Evolutionary conservation across 306 rosid genomes (phyloP), one percentile per base, ranked within the genome.

Genomic region (Trifolium fragiferum): DNA sequence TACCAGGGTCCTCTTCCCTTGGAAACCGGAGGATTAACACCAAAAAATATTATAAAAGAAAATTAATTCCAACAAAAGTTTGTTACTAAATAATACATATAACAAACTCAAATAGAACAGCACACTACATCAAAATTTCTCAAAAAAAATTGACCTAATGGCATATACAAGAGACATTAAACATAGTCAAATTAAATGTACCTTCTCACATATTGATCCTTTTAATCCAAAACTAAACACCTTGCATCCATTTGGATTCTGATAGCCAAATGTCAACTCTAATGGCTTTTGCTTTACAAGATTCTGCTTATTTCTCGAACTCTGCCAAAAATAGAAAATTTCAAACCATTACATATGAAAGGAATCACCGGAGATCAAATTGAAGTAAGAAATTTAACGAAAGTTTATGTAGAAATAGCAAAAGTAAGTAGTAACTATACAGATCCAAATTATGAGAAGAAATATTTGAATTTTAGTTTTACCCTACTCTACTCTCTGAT

Each of bases 131-230:
- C 15, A 0, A 58, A 70, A 12, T 16, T 66, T 76, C 58, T 76
- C 55, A 33, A 27, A 25, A 4, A 30, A 49, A 53, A 12, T 70
- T 60, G 16, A 35, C 51, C 66, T 41, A 15, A 55, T 7, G 64
- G 10, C 73, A 46, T 19, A 57, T 35, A 32, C 32, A 46, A 9
- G 69, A 15, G 73, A 82, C 70, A 10, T 57, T 14, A 79, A 74
- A 16, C 81, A 63, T 27, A 16, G 18, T 54, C 23, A 73, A 23
- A 77, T 54, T 25, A 73, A 23, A 77, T 70, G 7, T 79, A 89
- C 95, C 96, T 50, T 86, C 54, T 68, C 5, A 13, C 32, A 55
- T 27, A 49, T 60, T 51, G 89, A 74, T 69, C 73, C 63, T 72
- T 68, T 77, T 64, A 82, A 70, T 15, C 80, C 58, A 69, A 80